Percentiles rank a stretch among this genome's conserved stretches.
These are phyloP conservation scores for Draba incana DNA, from an alignment of 345 rosid genomes.

Conservation along the genomic window DNA sequence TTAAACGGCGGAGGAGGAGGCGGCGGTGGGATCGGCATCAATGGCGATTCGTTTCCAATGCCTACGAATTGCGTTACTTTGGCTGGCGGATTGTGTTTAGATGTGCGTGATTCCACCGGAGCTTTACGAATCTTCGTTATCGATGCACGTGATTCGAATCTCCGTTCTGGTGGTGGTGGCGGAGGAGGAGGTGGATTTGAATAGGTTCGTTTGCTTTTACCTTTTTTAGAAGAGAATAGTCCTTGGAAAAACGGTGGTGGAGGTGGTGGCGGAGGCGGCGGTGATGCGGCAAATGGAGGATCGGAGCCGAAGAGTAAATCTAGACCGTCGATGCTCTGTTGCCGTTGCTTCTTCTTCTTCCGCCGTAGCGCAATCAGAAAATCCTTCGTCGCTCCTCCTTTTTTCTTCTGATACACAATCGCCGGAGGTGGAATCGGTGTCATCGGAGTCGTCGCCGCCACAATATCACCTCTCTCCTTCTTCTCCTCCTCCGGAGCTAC, in stretches of 20 bases:
- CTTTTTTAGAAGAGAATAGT: conserved; percentile 67
- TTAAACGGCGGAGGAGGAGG: conserved; percentile 90
- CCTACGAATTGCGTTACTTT: conserved; percentile 37
- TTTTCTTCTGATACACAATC: conserved; percentile 42
- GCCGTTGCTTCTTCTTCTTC: conserved; percentile 72
- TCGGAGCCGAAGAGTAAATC: conserved; percentile 57
- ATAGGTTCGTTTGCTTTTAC: conserved; percentile 50
- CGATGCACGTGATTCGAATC: conserved; percentile 43
- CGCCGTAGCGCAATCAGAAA: conserved; percentile 55
- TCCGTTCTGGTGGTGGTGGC: conserved; percentile 46
- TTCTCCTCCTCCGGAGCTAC: conserved; percentile 25
- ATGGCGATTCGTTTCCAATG: conserved; percentile 59
- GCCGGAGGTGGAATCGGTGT: conserved; percentile 41
- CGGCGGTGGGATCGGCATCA: conserved; percentile 63
- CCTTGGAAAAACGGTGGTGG: conserved; percentile 58
- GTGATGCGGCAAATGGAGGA: conserved; percentile 26
- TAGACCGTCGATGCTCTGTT: conserved; percentile 82
- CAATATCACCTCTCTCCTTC: conserved; percentile 27
- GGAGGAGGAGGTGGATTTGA: conserved; percentile 58
- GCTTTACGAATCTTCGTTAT: conserved; percentile 38
- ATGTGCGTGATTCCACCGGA: conserved; percentile 21
- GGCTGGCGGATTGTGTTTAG: conserved; percentile 43
- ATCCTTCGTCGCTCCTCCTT: conserved; percentile 63
- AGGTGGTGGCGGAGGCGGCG: conserved; percentile 53
- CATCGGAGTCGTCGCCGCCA: conserved; percentile 23